Evolutionary conservation across 139 green algal genomes (phyloP), one percentile per base, ranked within the genome.

Genomic region (Mesotaenium endlicherianum): DNA sequence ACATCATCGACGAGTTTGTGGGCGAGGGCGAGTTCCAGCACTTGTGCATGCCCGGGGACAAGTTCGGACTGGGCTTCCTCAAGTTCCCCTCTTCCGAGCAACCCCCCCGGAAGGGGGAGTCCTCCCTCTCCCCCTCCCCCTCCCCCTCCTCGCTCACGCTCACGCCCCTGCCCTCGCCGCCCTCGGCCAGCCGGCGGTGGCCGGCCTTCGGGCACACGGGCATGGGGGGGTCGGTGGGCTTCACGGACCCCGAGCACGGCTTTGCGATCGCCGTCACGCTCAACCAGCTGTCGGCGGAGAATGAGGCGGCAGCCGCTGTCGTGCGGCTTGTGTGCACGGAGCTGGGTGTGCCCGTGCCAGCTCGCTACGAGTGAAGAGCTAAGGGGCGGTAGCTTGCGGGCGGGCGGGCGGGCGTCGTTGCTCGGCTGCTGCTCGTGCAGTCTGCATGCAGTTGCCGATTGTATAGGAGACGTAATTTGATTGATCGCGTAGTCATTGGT

Each of bases 181-280:
- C 49, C 14, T 16, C 49, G 49, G 49, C 49, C 14, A n/a, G n/a
- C n/a, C n/a, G n/a, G n/a, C 20, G 38, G 41, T 20, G 64, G 36
- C 30, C 5, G 8, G 82, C 75, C 26, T 87, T 87, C 44, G 82
- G 82, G 55, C 82, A 87, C 39, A 42, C n/a, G 5, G 82, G 82
- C 2, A 11, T 87, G 41, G 82, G 82, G 5, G 82, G 82, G 4
- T 76, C 69, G 0, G 30, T 82, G 0, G 77, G 39, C 8, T 87
- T 85, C 57, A 87, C 44, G n/a, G 76, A 87, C 55, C 82, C 82
- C 26, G 30, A 59, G 16, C 76, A 78, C 58, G n/a, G n/a, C 38
- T 59, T 87, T 8, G 74, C 82, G 31, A 67, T 87, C 5, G 82
- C 75, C 14, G 58, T 87, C 20, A 87, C 77, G 0, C 17, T 87